Evolutionary conservation across 768 basidiomycete genomes (phyloP).

Genomic region (Hericium alpestre): DNA sequence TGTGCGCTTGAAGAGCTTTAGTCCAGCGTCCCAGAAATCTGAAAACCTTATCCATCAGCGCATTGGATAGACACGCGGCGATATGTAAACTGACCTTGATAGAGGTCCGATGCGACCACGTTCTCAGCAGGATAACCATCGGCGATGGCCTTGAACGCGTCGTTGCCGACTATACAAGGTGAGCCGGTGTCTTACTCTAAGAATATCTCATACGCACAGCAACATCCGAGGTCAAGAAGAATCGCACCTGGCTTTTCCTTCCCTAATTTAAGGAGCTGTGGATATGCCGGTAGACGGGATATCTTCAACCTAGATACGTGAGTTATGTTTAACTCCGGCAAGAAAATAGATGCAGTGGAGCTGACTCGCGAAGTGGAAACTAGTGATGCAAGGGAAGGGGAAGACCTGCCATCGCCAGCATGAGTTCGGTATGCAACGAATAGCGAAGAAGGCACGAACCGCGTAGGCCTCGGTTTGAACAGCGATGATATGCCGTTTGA

Average conservation of each 20-base stretch:
- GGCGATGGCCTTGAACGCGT: conserved; percentile 28
- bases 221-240: conserved; percentile 37
- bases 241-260: conserved; percentile 25
- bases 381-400: conserved; percentile 23
- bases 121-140: conserved; percentile 35
- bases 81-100: conserved; percentile 19
- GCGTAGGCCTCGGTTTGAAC: conserved; percentile 21
- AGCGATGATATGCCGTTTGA: conserved; percentile 20
- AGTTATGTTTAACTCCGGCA: not conserved
- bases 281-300: conserved; percentile 16
- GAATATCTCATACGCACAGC: conserved; percentile 22
- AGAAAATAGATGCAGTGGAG: not conserved
- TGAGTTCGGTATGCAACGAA: not conserved
- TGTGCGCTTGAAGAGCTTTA: conserved; percentile 45
- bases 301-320: conserved; percentile 15
- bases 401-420: conserved; percentile 13
- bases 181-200: not conserved
- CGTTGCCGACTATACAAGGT: conserved; percentile 28
- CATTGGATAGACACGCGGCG: not conserved
- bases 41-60: not conserved
- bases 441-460: conserved; percentile 11
- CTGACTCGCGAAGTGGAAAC: conserved; percentile 15
- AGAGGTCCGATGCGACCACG: conserved; percentile 28
- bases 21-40: conserved; percentile 57
- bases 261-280: conserved; percentile 25